Base-by-base conservation (phyloP, 108 stramenopile species). In the Hondaea fermentalgiana region DNA sequence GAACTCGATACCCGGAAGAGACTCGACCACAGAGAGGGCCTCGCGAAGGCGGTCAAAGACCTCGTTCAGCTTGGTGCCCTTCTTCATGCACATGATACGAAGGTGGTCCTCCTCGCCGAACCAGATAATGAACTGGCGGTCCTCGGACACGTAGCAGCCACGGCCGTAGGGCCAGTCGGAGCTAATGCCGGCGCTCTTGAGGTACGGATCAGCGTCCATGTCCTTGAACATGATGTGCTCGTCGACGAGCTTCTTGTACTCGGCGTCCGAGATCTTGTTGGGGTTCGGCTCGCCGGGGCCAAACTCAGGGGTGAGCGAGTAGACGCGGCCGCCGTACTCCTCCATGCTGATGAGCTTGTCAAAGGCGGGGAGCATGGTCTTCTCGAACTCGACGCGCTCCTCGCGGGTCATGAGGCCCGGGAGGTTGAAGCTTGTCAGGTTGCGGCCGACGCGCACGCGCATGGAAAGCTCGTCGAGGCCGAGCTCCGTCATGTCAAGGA, bases 51-150 rank as follows among this genome's bases (percentile, higher is more conserved):
- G 92, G 88, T 90, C 88, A 60, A 94, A 94, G 12, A 93, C 92
- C 88, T 92, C 92, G 72, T 93, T 92, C 51, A 94, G 89, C 42
- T 92, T 35, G n/a, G 92, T 90, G 43, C 94, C 94, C 60, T 88
- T 89, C 90, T 94, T 92, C 94, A 94, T 93, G 90, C 93, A 93
- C 94, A 94, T 94, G 92, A 94, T 92, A 28, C 94, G 91, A 14
- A 94, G 90, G 60, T 94, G 94, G 60, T 94, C 94, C 91, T 94
- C 94, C 89, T 94, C 94, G 23, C 94, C 94, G 88, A 94, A 93
- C 94, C 94, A 94, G 90, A 94, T 92, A 76, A 94, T 93, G 72
- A 89, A 90, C 91, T 91, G 72, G 42, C 89, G 88, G 89, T 94
- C 94, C 4, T 92, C 92, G n/a, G 93, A 93, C 59, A 93, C 92